Percentiles rank a stretch among this genome's conserved stretches.
phyloP scores from a whole-genome alignment of 192 early-diverging fungal species.

The Anaeromyces robustus region DNA sequence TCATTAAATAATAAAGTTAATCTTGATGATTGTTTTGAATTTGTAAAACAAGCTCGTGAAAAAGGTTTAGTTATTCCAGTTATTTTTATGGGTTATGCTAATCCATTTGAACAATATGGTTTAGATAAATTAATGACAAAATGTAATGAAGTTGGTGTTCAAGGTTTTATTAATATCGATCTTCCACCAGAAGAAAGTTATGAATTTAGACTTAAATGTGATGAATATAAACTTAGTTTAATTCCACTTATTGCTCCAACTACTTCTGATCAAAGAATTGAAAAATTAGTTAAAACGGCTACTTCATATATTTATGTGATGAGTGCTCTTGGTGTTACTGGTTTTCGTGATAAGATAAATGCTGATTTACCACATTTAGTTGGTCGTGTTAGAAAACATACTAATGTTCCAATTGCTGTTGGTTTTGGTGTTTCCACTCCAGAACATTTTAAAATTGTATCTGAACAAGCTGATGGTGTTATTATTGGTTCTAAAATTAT shows the following conservation, averaged over 20 bases:
- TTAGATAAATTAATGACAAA: constrained; percentile 70
- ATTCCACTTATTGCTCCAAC: constrained; percentile 87
- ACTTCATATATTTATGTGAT: constrained; percentile 95
- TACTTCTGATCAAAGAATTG: constrained; percentile 70
- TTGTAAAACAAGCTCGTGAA: constrained; percentile 61
- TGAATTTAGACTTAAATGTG: constrained; percentile 65
- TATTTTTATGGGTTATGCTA: constrained; percentile 98
- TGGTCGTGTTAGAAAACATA: constrained; percentile 62
- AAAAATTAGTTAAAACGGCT: constrained; percentile 58
- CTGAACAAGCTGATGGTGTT: constrained; percentile 80
- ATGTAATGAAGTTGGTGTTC: constrained; percentile 69
- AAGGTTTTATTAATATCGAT: constrained; percentile 95
- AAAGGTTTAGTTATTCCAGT: constrained; percentile 77
- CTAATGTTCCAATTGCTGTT: constrained; percentile 73
- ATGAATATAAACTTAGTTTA: constrained; percentile 53
- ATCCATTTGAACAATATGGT: constrained; percentile 90
- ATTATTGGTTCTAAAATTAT: constrained; percentile 90
- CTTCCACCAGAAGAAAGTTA: constrained; percentile 91
- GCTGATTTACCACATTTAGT: constrained; percentile 54
- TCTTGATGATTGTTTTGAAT: constrained; percentile 61
- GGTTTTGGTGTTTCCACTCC: constrained; percentile 89
- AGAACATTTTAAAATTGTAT: constrained; percentile 75
- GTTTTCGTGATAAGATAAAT: constrained; percentile 50
- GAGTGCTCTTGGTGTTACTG: constrained; percentile 84
- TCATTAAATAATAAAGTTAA: constrained; percentile 67